These are phyloP conservation scores for Quercus tomentella DNA, from an alignment of 331 rosid species.

Conservation along the genomic window DNA sequence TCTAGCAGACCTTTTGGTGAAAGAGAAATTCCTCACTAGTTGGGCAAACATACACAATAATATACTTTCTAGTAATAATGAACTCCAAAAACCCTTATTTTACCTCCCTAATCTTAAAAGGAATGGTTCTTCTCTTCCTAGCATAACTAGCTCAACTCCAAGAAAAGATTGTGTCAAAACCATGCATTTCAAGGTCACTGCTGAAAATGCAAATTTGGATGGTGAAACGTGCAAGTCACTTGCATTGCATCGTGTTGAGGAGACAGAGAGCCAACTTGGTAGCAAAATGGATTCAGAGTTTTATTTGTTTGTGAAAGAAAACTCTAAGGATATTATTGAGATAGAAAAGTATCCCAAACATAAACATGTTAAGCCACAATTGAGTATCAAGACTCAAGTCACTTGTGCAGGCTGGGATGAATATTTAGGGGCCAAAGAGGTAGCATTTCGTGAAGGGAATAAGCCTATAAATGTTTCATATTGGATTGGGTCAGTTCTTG, in stretches of 20 bases:
- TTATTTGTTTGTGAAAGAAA: slow-evolving; percentile 25
- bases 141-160: slow-evolving; percentile 12
- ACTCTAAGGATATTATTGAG: neutral
- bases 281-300: slow-evolving; percentile 13
- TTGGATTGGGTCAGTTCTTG: slow-evolving; percentile 25
- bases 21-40: slow-evolving; percentile 28
- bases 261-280: slow-evolving; percentile 23
- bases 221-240: slow-evolving; percentile 14
- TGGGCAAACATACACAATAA: slow-evolving; percentile 50
- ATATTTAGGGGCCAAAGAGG: slow-evolving; percentile 23
- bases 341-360: slow-evolving; percentile 21
- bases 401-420: slow-evolving; percentile 28
- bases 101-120: slow-evolving; percentile 2
- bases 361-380: neutral
- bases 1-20: slow-evolving; percentile 39
- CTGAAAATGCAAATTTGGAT: neutral
- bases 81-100: slow-evolving; percentile 24
- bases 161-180: slow-evolving; percentile 17
- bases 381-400: neutral
- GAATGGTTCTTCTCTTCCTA: neutral
- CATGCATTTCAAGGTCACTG: slow-evolving; percentile 27
- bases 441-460: slow-evolving; percentile 32
- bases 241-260: slow-evolving; percentile 39
- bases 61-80: slow-evolving; percentile 2
- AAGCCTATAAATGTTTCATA: slow-evolving; percentile 32